These are phyloP conservation scores for Oryza australiensis DNA, from an alignment of 176 grass and related monocot genomes.

Conservation along the genomic window DNA sequence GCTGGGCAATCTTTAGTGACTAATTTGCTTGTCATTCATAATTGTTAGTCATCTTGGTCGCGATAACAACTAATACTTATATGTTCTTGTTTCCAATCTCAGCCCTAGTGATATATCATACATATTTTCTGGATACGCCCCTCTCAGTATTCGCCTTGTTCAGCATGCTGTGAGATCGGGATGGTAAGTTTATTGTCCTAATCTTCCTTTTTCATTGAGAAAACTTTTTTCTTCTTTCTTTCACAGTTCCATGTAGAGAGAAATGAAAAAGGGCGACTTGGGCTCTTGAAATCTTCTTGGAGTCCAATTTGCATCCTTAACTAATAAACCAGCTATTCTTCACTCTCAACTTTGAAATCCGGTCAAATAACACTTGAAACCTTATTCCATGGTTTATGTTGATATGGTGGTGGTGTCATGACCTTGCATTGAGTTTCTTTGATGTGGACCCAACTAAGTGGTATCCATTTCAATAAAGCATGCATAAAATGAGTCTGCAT, in stretches of 20 bases:
- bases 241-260: not conserved
- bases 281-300: not conserved
- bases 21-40: not conserved
- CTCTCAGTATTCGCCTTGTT: conserved; percentile 95
- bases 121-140: conserved; percentile 98
- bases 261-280: not conserved
- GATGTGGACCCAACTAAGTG: not conserved
- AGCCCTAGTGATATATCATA: conserved; percentile 93
- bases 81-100: conserved; percentile 50
- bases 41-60: not conserved
- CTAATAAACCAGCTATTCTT: not conserved
- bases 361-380: too few relatives aligned
- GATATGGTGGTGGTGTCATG: too few relatives aligned
- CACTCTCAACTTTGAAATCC: too few relatives aligned
- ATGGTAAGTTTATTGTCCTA: conserved; percentile 58
- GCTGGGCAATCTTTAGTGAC: conserved; percentile 7
- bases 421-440: not conserved
- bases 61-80: conserved; percentile 31
- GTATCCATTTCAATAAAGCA: not conserved
- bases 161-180: conserved; percentile 95
- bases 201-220: not conserved
- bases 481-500: not conserved
- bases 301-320: not conserved
- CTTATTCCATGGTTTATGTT: too few relatives aligned
- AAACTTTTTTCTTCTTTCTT: not conserved